A percentile compares a stretch with the other conserved stretches of the same genome.
These are phyloP conservation scores for Didymella pinodella DNA, from an alignment of 2,329 filamentous ascomycete species.

Conservation along the genomic window DNA sequence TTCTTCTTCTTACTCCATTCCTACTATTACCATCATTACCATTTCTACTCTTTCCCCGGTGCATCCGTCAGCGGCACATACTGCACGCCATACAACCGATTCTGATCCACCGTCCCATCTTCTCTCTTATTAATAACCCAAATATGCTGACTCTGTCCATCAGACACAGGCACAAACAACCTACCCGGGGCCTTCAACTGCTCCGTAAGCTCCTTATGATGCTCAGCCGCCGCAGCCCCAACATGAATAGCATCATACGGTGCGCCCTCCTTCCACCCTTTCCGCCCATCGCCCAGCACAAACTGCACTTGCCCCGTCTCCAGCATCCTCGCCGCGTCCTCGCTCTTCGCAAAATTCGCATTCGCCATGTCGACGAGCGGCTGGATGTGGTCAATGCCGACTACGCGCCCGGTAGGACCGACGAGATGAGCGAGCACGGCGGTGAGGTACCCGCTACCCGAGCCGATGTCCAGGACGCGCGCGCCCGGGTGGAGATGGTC, in stretches of 20 bases:
- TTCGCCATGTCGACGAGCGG: conserved; percentile 54
- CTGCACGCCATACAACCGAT: conserved; percentile 71
- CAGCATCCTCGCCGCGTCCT: conserved; percentile 63
- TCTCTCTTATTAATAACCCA: conserved; percentile 77
- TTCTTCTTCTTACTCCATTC: neutral
- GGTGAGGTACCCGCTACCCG: conserved; percentile 75
- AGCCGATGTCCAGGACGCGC: conserved; percentile 59
- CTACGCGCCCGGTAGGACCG: conserved; percentile 55
- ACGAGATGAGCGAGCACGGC: conserved; percentile 85
- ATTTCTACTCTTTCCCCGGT: conserved; percentile 47
- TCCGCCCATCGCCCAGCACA: conserved; percentile 71
- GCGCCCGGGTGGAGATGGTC: conserved; percentile 62
- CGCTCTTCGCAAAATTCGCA: conserved; percentile 55
- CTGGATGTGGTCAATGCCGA: conserved; percentile 61
- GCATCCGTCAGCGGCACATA: conserved; percentile 82
- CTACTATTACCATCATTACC: neutral
- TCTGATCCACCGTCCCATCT: conserved; percentile 63
- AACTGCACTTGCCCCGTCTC: conserved; percentile 72
- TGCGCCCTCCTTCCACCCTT: conserved; percentile 55
- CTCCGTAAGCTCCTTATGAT: conserved; percentile 75
- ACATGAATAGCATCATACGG: conserved; percentile 96
- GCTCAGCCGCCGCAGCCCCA: conserved; percentile 78
- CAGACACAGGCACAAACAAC: conserved; percentile 79
- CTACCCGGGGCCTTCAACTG: conserved; percentile 82
- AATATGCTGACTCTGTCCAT: conserved; percentile 67